These are phyloP conservation scores for Colletotrichum chlorophyti DNA, from an alignment of 2,329 filamentous ascomycete genomes.

Conservation along the genomic window DNA sequence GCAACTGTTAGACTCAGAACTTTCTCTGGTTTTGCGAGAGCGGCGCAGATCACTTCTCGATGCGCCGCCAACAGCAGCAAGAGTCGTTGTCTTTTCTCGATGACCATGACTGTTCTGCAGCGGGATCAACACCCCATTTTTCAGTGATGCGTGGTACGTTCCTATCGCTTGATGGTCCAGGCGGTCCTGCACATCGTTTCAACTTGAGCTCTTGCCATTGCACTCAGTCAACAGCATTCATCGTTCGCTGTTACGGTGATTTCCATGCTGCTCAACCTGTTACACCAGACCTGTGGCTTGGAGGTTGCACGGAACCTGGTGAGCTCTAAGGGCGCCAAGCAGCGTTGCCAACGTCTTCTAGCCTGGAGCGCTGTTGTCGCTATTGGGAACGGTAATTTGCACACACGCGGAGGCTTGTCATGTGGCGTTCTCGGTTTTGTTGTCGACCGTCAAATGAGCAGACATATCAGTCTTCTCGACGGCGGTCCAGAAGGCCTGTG, in stretches of 20 bases:
- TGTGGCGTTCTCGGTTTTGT: conserved; percentile 17
- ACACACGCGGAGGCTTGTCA: conserved; percentile 11
- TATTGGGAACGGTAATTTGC: neutral
- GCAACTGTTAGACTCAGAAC: neutral
- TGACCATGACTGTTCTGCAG: conserved; percentile 4
- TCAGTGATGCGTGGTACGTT: neutral
- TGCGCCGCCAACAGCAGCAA: neutral
- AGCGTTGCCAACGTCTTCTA: conserved; percentile 13
- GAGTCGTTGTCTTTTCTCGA: neutral
- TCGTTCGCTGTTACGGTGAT: neutral
- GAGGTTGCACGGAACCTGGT: conserved; percentile 3
- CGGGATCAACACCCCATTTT: conserved; percentile 1
- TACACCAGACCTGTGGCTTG: conserved; percentile 8
- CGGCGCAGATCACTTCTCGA: conserved; percentile 8
- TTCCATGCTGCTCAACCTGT: neutral
- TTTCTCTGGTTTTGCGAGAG: conserved; percentile 5
- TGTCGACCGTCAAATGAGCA: too few relatives aligned
- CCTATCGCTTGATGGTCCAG: neutral
- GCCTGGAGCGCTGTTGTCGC: conserved; percentile 9
- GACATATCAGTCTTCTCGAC: neutral
- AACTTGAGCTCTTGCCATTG: neutral
- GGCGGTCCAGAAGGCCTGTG: neutral
- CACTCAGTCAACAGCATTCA: conserved; percentile 1
- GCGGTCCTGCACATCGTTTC: too few relatives aligned
- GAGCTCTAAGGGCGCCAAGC: conserved; percentile 11